Conservation (phyloP, 129 eudicot species). For the Pulicaria dysenterica region DNA sequence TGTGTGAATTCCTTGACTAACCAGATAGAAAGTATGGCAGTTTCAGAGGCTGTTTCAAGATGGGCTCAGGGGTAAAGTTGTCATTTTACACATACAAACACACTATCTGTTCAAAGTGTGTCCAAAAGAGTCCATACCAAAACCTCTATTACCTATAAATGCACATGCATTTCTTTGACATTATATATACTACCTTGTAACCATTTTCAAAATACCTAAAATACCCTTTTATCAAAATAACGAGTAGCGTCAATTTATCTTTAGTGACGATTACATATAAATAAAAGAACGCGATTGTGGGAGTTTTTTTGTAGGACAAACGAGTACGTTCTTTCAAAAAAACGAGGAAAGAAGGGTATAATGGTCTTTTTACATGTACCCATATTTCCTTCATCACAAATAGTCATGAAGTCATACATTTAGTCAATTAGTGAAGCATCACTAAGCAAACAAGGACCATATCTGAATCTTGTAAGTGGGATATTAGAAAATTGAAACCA, state of each 20-base stretch:
- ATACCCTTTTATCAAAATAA: slow-evolving; percentile 16
- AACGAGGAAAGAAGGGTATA: slow-evolving; percentile 8
- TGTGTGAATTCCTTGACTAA: too few relatives aligned
- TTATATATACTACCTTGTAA: slow-evolving; percentile 11
- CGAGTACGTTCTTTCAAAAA: background rate
- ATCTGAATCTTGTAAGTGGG: slow-evolving; percentile 36
- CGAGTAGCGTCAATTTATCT: background rate
- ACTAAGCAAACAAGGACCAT: slow-evolving; percentile 30
- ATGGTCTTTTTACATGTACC: slow-evolving; percentile 12
- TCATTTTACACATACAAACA: background rate
- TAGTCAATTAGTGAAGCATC: slow-evolving; percentile 13
- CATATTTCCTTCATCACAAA: background rate
- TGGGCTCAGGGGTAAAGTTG: slow-evolving; percentile 5
- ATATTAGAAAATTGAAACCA: slow-evolving; percentile 35
- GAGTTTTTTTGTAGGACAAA: background rate
- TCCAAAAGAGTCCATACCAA: slow-evolving; percentile 35
- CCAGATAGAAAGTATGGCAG: too few relatives aligned
- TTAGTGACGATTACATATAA: background rate
- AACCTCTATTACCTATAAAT: slow-evolving; percentile 23
- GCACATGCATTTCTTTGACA: slow-evolving; percentile 31
- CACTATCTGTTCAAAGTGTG: slow-evolving; percentile 16
- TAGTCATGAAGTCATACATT: slow-evolving; percentile 23
- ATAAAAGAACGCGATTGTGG: background rate
- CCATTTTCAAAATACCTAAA: background rate
- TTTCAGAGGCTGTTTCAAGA: background rate